Evolutionary conservation across 306 rosid genomes (phyloP).

Genomic region (Vigna angularis): DNA sequence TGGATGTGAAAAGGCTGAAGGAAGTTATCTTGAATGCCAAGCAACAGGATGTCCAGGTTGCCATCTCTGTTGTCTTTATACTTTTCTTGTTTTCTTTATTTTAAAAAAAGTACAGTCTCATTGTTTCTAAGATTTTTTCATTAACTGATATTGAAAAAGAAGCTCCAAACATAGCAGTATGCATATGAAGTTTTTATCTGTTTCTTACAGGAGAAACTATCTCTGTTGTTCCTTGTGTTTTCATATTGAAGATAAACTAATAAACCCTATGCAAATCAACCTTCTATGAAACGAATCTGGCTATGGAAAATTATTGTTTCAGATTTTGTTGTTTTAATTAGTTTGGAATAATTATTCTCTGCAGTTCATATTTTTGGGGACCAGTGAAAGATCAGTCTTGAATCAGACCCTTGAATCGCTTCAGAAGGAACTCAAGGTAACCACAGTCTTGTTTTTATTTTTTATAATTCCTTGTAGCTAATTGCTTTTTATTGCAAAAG

Average conservation of each 20-base stretch:
- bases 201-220: constrained; percentile 3
- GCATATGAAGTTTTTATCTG: constrained; percentile 14
- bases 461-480: constrained; percentile 26
- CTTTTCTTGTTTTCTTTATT: not conserved
- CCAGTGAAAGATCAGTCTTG: constrained; percentile 45
- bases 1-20: constrained; percentile 60
- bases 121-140: constrained; percentile 29
- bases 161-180: constrained; percentile 14
- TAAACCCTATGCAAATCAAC: constrained; percentile 27
- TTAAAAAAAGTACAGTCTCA: constrained; percentile 14
- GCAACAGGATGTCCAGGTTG: constrained; percentile 71
- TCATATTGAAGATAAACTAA: constrained; percentile 30
- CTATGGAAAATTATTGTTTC: constrained; percentile 24
- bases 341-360: constrained; percentile 47
- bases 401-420: constrained; percentile 55
- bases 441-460: constrained; percentile 5
- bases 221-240: constrained; percentile 26
- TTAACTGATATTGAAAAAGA: constrained; percentile 13
- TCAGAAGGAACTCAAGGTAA: constrained; percentile 66
- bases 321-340: constrained; percentile 32
- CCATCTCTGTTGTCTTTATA: constrained; percentile 37
- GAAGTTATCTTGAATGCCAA: constrained; percentile 52
- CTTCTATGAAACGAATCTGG: constrained; percentile 19
- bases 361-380: constrained; percentile 73
- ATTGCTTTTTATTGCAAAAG: not conserved